Evolutionary conservation across 179 eudicot genomes (phyloP).

Genomic region (Sideroxylon spinosum): DNA sequence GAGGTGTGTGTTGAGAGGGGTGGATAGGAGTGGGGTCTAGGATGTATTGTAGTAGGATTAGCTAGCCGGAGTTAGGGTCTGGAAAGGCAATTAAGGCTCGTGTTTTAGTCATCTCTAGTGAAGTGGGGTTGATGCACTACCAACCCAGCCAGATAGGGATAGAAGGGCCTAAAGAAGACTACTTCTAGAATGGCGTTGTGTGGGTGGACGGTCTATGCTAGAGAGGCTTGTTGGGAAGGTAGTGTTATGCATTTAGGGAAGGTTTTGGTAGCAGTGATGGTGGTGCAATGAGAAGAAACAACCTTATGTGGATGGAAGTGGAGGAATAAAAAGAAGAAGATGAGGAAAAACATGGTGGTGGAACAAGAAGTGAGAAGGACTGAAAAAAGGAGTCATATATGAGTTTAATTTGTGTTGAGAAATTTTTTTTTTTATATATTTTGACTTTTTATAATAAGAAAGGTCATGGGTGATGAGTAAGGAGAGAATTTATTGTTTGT

Average conservation of each 20-base stretch:
- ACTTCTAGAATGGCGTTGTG: conserved; percentile 71
- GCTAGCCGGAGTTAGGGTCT: conserved; percentile 78
- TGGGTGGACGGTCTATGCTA: conserved; percentile 81
- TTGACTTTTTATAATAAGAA: too few relatives aligned
- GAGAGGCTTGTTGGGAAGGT: conserved; percentile 79
- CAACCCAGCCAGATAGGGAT: conserved; percentile 57
- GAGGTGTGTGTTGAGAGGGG: conserved; percentile 68
- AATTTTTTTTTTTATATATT: too few relatives aligned
- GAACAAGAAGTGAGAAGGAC: not conserved
- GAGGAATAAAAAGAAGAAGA: conserved; percentile 23
- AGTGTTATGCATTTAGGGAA: conserved; percentile 75
- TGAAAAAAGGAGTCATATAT: too few relatives aligned
- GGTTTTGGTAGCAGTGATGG: conserved; percentile 46
- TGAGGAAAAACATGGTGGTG: conserved; percentile 25
- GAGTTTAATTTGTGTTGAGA: too few relatives aligned
- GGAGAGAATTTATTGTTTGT: too few relatives aligned
- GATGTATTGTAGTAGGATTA: conserved; percentile 70
- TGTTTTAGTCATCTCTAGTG: conserved; percentile 76
- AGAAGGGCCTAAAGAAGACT: conserved; percentile 76
- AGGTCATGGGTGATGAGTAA: too few relatives aligned
- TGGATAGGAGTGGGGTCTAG: conserved; percentile 71
- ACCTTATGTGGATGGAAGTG: conserved; percentile 23
- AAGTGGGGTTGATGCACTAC: conserved; percentile 78
- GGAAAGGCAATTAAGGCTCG: conserved; percentile 79
- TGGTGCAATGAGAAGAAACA: conserved; percentile 57